These are phyloP conservation scores for Salix arbutifolia DNA, from an alignment of 345 rosid species.

Conservation along the genomic window DNA sequence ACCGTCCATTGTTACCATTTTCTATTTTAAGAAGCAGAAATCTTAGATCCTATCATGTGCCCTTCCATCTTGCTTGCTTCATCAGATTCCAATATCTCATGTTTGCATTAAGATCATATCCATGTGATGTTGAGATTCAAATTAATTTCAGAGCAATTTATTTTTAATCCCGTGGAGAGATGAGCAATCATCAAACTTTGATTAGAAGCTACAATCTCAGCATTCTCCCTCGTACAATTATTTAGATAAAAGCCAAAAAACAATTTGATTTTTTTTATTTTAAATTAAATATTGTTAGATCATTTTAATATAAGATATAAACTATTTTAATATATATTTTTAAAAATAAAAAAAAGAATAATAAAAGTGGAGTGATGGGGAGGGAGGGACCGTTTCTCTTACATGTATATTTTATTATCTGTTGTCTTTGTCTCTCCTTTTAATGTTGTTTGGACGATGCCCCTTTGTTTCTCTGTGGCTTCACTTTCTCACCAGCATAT, in stretches of 20 bases:
- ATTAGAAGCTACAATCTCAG: background rate
- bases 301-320: too few species aligned
- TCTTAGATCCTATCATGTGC: constrained; percentile 26
- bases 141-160: background rate
- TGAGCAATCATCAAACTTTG: background rate
- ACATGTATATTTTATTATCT: background rate
- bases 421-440: constrained; percentile 30
- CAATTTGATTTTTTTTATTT: too few species aligned
- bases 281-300: too few species aligned
- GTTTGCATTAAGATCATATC: background rate
- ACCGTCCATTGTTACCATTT: too few species aligned
- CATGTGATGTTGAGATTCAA: constrained; percentile 22
- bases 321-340: too few species aligned
- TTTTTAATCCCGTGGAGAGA: too few species aligned
- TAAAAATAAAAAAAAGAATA: too few species aligned
- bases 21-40: background rate
- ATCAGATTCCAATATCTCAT: constrained; percentile 2
- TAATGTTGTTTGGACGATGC: constrained; percentile 15
- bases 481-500: background rate
- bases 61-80: background rate
- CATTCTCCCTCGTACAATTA: too few species aligned
- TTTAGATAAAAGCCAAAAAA: too few species aligned
- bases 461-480: constrained; percentile 3
- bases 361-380: too few species aligned
- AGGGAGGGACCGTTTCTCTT: too few species aligned